Evolutionary conservation across 352 stramenopile species (phyloP).

Genomic region (Blastocystis sp.): DNA sequence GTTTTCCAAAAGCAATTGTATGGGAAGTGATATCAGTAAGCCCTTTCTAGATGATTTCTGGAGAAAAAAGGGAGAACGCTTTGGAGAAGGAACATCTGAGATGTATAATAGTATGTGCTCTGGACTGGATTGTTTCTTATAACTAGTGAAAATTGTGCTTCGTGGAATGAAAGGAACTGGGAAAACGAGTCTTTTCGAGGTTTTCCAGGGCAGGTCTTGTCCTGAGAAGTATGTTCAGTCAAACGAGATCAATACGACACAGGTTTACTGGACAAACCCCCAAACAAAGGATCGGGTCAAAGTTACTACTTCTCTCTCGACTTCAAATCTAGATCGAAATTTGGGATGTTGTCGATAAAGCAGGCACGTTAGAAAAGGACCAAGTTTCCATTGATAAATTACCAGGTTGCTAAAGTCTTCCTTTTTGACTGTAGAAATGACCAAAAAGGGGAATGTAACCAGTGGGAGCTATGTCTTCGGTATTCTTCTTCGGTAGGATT

Average conservation of each 20-base stretch:
- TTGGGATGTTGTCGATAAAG: slow-evolving; percentile 47
- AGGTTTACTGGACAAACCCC: slow-evolving; percentile 49
- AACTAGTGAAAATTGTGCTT: slow-evolving; percentile 45
- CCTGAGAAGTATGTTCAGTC: slow-evolving; percentile 21
- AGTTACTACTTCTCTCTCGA: background rate
- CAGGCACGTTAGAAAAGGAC: background rate
- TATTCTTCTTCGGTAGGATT: background rate
- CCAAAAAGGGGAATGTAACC: slow-evolving; percentile 29
- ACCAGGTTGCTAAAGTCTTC: background rate
- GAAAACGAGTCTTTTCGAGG: slow-evolving; percentile 51
- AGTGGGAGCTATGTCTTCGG: slow-evolving; percentile 55
- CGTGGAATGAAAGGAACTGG: slow-evolving; percentile 32
- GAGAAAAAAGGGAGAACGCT: slow-evolving; percentile 23
- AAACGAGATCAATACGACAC: slow-evolving; percentile 47
- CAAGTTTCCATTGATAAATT: slow-evolving; percentile 31
- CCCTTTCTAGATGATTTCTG: background rate
- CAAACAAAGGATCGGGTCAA: slow-evolving; percentile 43
- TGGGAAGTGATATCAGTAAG: slow-evolving; percentile 55
- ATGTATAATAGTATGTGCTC: slow-evolving; percentile 42
- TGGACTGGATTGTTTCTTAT: background rate
- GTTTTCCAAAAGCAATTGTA: background rate
- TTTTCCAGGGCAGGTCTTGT: slow-evolving; percentile 38
- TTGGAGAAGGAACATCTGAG: background rate
- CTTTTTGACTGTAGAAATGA: background rate
- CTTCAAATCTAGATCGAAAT: slow-evolving; percentile 43